These are phyloP conservation scores for Lichtheimia hyalospora DNA, from an alignment of 371 early-diverging fungal genomes.

Conservation along the genomic window DNA sequence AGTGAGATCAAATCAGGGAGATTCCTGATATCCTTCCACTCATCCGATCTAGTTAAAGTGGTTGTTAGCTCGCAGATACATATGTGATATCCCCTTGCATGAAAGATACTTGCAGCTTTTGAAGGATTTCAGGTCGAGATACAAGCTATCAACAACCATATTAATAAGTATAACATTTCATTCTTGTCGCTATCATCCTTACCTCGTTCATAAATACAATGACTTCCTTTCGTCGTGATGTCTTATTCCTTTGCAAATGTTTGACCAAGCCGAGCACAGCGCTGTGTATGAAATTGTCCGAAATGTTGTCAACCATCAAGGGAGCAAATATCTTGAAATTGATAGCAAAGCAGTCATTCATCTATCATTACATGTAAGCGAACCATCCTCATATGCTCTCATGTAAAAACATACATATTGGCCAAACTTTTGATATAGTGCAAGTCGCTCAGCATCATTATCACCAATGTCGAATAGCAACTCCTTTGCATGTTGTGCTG, in stretches of 20 bases:
- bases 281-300: constrained; percentile 14
- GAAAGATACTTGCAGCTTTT: constrained; percentile 30
- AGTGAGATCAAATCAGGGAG: constrained; percentile 28
- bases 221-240: constrained; percentile 12
- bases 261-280: constrained; percentile 33
- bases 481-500: constrained; percentile 19
- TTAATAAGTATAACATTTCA: no score
- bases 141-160: neutral
- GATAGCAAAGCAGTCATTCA: constrained; percentile 25
- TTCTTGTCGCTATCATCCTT: constrained; percentile 3
- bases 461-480: constrained; percentile 26
- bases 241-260: constrained; percentile 23
- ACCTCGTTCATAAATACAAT: constrained; percentile 20
- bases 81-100: no score
- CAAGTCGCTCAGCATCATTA: constrained; percentile 14
- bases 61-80: no score
- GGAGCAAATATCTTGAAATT: constrained; percentile 26
- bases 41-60: constrained; percentile 26
- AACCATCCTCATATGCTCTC: neutral
- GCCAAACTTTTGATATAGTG: constrained; percentile 26
- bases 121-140: no score
- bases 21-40: constrained; percentile 26
- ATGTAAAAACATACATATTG: constrained; percentile 21
- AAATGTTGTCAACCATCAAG: constrained; percentile 13
- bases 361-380: constrained; percentile 11